Evolutionary conservation across 2,329 filamentous ascomycete species (phyloP).

Genomic region (Raffaelea deltoideospora): DNA sequence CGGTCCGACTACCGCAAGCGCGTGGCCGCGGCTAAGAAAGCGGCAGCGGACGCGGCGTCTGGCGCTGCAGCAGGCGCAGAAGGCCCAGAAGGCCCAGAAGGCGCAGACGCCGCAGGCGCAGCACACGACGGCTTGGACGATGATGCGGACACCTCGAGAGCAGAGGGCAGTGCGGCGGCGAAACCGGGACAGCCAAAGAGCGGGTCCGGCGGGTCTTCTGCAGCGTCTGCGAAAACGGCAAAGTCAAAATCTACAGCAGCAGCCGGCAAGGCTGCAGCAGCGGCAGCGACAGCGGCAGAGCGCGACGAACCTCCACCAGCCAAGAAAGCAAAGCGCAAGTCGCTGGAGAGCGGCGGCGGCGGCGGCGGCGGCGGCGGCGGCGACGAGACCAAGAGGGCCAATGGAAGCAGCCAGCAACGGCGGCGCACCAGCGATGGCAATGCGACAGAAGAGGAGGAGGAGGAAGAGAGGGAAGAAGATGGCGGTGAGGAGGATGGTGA

Average conservation of each 20-base stretch:
- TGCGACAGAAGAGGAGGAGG: conserved; percentile 19
- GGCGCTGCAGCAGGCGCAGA: too few relatives aligned
- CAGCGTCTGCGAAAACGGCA: background rate
- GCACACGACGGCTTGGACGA: conserved; percentile 11
- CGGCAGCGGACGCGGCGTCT: conserved; percentile 13
- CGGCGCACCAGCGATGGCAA: conserved; percentile 26
- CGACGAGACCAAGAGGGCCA: conserved; percentile 19
- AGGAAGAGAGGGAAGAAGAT: conserved; percentile 17
- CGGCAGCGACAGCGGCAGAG: background rate
- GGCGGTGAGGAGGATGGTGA: conserved; percentile 22
- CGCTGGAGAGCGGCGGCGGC: conserved; percentile 2
- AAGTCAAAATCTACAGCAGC: background rate
- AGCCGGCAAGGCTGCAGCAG: background rate
- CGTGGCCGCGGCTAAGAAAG: conserved; percentile 48
- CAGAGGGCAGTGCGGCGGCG: too few relatives aligned
- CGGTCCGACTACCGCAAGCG: conserved; percentile 58
- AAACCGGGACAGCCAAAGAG: too few relatives aligned
- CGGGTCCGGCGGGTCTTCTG: background rate
- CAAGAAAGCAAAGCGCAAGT: conserved; percentile 23
- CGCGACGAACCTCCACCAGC: conserved; percentile 13
- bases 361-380: conserved; percentile 7
- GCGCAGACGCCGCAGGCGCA: too few relatives aligned
- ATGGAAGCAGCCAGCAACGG: conserved; percentile 19
- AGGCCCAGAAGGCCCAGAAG: too few relatives aligned
- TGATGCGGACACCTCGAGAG: conserved; percentile 3